These are phyloP conservation scores for Mantamonas sphyraenae DNA, from an alignment of 78 protist species.

Conservation along the genomic window DNA sequence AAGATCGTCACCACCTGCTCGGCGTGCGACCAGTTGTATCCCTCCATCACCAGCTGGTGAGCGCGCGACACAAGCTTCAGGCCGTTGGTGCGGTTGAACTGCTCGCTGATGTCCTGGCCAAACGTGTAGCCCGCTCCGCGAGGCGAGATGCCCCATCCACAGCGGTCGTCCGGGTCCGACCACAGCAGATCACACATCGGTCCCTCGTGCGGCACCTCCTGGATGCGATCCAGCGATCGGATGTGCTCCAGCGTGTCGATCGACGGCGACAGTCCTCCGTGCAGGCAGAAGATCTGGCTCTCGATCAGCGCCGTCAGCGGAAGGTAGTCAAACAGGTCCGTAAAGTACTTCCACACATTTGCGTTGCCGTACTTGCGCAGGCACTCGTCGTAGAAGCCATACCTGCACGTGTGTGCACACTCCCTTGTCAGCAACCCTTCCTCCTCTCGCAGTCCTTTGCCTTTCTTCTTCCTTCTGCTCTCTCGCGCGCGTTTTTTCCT, in stretches of 20 bases:
- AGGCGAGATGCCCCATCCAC: conserved; percentile 86
- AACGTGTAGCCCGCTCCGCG: conserved; percentile 95
- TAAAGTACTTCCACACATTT: conserved; percentile 35
- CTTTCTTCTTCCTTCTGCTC: too few species aligned
- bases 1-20: conserved; percentile 84
- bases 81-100: conserved; percentile 81
- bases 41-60: conserved; percentile 96
- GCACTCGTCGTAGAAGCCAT: conserved; percentile 69
- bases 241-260: conserved; percentile 44
- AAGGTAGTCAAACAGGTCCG: conserved; percentile 51
- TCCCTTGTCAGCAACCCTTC: too few species aligned
- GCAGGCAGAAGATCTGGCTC: conserved; percentile 46
- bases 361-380: conserved; percentile 48
- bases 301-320: conserved; percentile 60
- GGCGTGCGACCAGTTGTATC: conserved; percentile 90
- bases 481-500: too few species aligned
- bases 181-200: conserved; percentile 88
- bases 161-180: conserved; percentile 85
- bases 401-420: too few species aligned
- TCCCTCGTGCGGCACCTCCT: conserved; percentile 51
- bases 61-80: conserved; percentile 81
- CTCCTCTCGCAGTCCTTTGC: too few species aligned
- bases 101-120: conserved; percentile 80
- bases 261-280: conserved; percentile 72
- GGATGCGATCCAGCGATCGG: conserved; percentile 28